Conservation (phyloP, 2,329 filamentous ascomycete species). For the Salinomyces thailandicus region DNA sequence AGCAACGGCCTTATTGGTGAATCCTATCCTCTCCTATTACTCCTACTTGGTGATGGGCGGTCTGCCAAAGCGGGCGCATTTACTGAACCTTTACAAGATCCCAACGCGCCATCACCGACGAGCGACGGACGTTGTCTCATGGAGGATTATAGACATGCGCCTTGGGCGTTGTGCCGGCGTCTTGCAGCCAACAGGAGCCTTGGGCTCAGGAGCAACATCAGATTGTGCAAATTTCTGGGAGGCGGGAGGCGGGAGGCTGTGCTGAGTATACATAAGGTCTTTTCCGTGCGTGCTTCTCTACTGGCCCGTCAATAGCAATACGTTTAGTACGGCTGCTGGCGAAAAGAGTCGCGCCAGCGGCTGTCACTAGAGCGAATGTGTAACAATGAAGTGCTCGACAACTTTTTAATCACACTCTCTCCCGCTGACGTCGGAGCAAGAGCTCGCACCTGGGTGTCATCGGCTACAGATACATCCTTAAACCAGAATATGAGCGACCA, state of each 20-base stretch:
- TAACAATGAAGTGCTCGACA: background rate
- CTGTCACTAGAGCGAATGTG: background rate
- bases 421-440: no score
- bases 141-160: no score
- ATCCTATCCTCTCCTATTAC: conserved; percentile 11
- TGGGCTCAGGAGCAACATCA: no score
- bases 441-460: no score
- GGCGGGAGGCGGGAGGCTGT: conserved; percentile 1
- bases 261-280: conserved; percentile 4
- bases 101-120: background rate
- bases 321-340: conserved; percentile 1
- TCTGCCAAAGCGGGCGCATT: conserved; percentile 1
- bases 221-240: background rate
- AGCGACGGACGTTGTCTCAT: background rate
- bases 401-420: no score
- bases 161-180: no score
- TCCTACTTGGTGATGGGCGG: background rate
- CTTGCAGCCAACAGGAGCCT: no score
- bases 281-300: conserved; percentile 1
- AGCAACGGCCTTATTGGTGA: conserved; percentile 22
- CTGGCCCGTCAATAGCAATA: background rate
- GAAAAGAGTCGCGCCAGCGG: background rate
- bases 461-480: no score
- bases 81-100: conserved; percentile 3
- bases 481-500: no score